Conservation (phyloP, 148 eudicot species). For the Chenopodium album region DNA sequence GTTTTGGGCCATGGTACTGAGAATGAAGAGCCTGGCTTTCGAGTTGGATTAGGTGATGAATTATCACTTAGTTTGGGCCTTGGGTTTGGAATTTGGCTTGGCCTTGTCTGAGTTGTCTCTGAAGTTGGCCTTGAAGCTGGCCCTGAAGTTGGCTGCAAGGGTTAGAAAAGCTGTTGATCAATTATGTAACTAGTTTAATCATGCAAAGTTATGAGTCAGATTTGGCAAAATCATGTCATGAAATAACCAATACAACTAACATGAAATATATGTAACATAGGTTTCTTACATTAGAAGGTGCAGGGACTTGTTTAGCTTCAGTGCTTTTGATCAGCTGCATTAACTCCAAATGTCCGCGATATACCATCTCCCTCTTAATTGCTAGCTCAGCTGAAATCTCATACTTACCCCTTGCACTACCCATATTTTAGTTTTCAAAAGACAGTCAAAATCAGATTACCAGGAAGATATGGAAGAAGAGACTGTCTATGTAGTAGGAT, state of each 20-base stretch:
- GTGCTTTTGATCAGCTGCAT: neutral
- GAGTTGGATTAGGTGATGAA: too few species aligned
- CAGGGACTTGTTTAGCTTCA: neutral
- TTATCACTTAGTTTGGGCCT: too few species aligned
- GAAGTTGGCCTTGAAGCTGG: slow-evolving; percentile 7
- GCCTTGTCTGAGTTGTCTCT: neutral
- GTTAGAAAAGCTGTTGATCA: neutral
- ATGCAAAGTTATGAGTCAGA: neutral
- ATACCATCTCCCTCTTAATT: slow-evolving; percentile 43
- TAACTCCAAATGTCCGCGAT: slow-evolving; percentile 21
- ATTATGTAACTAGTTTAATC: neutral
- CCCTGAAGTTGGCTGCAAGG: slow-evolving; percentile 21
- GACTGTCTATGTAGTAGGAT: neutral
- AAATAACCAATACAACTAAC: neutral
- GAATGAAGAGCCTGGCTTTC: too few species aligned
- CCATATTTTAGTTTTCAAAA: slow-evolving; percentile 23
- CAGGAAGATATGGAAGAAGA: neutral
- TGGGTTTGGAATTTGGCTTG: neutral
- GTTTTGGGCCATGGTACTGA: too few species aligned
- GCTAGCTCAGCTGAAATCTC: slow-evolving; percentile 44
- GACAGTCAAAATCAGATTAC: neutral
- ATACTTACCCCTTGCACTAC: slow-evolving; percentile 20
- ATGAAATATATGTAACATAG: neutral
- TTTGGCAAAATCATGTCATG: neutral
- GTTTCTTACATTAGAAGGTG: slow-evolving; percentile 23